phyloP scores from a whole-genome alignment of 1,139 yeast species.

The Meyerozyma athensensis region DNA sequence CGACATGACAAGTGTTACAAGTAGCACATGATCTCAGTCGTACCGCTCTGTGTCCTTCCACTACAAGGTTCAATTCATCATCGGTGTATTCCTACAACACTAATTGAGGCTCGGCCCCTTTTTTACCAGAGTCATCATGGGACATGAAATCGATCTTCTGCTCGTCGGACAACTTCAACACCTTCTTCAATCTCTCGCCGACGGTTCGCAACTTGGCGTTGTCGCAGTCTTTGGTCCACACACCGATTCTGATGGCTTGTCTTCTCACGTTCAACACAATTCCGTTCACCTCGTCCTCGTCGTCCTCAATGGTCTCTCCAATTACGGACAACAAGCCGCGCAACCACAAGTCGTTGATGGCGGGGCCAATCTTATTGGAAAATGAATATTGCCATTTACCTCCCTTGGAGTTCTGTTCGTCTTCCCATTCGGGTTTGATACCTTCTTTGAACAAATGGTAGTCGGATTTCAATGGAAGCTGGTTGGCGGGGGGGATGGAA shows the following conservation, averaged over 20 bases:
- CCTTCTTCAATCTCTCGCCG: slow-evolving; percentile 83
- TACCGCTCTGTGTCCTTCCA: neutral
- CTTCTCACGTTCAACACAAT: slow-evolving; percentile 87
- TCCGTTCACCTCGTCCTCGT: slow-evolving; percentile 89
- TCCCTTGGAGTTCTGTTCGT: slow-evolving; percentile 77
- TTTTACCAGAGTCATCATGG: slow-evolving; percentile 51
- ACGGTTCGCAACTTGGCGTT: slow-evolving; percentile 59
- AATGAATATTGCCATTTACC: slow-evolving; percentile 85
- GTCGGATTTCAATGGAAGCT: slow-evolving; percentile 88
- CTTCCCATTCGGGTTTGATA: slow-evolving; percentile 99
- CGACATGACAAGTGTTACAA: too few relatives aligned
- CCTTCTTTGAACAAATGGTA: slow-evolving; percentile 94
- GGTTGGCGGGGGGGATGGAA: slow-evolving; percentile 88
- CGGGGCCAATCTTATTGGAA: slow-evolving; percentile 61
- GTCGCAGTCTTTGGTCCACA: slow-evolving; percentile 88
- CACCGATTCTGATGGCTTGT: slow-evolving; percentile 77
- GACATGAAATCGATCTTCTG: slow-evolving; percentile 74
- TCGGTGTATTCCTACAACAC: slow-evolving; percentile 27
- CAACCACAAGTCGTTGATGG: slow-evolving; percentile 89
- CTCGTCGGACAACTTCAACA: slow-evolving; percentile 61
- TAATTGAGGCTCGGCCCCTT: slow-evolving; percentile 40
- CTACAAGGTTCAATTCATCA: neutral
- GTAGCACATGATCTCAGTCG: too few relatives aligned
- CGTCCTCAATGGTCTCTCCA: slow-evolving; percentile 93
- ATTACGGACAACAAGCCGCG: slow-evolving; percentile 85